Conservation (phyloP, 2,329 filamentous ascomycete genomes). For the Dactylella cylindrospora region DNA sequence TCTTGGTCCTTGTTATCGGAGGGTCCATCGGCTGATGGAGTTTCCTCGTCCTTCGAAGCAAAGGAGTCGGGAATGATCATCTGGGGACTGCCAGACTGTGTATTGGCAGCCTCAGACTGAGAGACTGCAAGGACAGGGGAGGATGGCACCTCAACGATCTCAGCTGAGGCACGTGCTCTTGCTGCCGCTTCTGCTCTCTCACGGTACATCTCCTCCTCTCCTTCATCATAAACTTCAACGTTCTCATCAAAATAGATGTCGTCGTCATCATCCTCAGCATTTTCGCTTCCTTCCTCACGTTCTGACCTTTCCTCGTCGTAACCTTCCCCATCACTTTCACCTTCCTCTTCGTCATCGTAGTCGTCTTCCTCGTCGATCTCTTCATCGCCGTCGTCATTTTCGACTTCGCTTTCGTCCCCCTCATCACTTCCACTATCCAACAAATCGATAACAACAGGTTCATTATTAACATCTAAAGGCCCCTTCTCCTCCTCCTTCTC, state of each 20-base stretch:
- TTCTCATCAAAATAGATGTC: too few relatives aligned
- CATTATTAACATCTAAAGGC: background rate
- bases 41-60: background rate
- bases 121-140: too few relatives aligned
- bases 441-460: background rate
- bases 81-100: background rate
- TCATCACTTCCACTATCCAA: background rate
- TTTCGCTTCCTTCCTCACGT: background rate
- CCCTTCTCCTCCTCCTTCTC: background rate
- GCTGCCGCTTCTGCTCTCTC: slow-evolving; percentile 1
- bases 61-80: slow-evolving; percentile 11
- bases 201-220: background rate
- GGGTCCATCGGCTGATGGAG: background rate
- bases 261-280: slow-evolving; percentile 18
- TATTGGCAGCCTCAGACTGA: background rate
- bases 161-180: too few relatives aligned
- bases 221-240: slow-evolving; percentile 15
- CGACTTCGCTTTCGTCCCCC: background rate
- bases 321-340: background rate
- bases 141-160: too few relatives aligned
- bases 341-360: background rate
- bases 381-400: background rate
- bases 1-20: background rate
- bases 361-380: background rate
- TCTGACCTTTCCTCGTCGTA: slow-evolving; percentile 1